These are phyloP conservation scores for Pseudocercospora crystallina DNA, from an alignment of 2,329 filamentous ascomycete genomes.

Conservation along the genomic window DNA sequence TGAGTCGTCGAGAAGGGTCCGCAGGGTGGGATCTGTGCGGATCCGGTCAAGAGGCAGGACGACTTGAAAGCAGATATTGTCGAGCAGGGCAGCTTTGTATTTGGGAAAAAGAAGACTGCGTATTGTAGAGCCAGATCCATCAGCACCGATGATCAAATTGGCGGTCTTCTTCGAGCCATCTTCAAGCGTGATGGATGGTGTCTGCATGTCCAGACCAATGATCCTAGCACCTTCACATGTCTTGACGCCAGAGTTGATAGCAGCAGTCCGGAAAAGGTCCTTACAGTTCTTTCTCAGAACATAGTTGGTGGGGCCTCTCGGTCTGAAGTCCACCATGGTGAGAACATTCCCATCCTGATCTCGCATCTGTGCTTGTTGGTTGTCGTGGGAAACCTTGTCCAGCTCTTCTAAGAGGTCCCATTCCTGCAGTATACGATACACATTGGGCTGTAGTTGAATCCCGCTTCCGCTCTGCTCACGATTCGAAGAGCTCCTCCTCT, in stretches of 20 bases:
- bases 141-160: constrained; percentile 10
- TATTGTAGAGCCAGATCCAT: constrained; percentile 7
- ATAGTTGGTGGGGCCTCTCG: neutral
- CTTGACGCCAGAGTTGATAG: neutral
- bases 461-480: constrained; percentile 2
- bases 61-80: no score
- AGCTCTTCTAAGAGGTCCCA: constrained; percentile 8
- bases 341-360: neutral
- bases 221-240: constrained; percentile 2
- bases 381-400: constrained; percentile 2
- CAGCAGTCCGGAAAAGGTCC: neutral
- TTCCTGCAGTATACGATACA: constrained; percentile 6
- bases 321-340: no score
- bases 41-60: no score
- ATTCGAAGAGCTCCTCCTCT: neutral
- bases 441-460: constrained; percentile 15
- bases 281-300: neutral
- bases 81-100: neutral
- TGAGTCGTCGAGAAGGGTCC: no score
- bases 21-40: no score
- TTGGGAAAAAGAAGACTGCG: constrained; percentile 5
- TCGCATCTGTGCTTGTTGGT: neutral
- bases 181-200: neutral
- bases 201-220: neutral
- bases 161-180: constrained; percentile 1